Conservation (phyloP, 2,329 filamentous ascomycete species). For the Colletotrichum liriopes region DNA sequence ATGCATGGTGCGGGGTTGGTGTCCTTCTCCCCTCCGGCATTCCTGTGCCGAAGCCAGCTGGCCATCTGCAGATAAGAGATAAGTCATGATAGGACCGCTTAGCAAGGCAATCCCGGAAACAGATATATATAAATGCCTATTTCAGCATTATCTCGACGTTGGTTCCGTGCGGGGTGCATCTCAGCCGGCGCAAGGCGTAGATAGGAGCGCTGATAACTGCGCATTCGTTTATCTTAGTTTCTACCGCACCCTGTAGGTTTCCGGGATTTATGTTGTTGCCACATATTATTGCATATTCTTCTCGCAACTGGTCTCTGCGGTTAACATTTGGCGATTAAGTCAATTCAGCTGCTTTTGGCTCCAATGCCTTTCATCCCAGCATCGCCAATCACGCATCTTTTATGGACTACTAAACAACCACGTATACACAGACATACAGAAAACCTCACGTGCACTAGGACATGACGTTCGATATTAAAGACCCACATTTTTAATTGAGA, state of each 20-base stretch:
- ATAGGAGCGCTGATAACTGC: neutral
- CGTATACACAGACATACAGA: neutral
- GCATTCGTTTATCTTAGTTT: neutral
- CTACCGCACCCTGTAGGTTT: neutral
- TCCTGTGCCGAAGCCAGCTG: constrained; percentile 1
- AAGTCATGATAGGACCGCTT: constrained; percentile 34
- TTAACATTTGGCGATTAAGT: neutral
- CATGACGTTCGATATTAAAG: no score
- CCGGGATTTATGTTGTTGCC: neutral
- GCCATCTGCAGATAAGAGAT: constrained; percentile 28
- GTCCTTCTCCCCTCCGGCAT: constrained; percentile 1
- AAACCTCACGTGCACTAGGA: no score
- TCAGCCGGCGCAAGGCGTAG: neutral
- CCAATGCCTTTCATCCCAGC: neutral
- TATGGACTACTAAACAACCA: neutral
- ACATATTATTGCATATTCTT: neutral
- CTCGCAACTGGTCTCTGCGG: neutral
- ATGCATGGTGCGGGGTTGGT: constrained; percentile 28
- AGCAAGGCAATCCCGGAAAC: constrained; percentile 21
- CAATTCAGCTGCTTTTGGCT: neutral
- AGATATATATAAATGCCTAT: constrained; percentile 25
- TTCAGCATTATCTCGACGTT: constrained; percentile 12
- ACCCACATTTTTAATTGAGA: no score
- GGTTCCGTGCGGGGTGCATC: constrained; percentile 33
- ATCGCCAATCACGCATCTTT: no score